Conservation (phyloP, 2,329 filamentous ascomycete genomes). For the Diaporthe sp. region DNA sequence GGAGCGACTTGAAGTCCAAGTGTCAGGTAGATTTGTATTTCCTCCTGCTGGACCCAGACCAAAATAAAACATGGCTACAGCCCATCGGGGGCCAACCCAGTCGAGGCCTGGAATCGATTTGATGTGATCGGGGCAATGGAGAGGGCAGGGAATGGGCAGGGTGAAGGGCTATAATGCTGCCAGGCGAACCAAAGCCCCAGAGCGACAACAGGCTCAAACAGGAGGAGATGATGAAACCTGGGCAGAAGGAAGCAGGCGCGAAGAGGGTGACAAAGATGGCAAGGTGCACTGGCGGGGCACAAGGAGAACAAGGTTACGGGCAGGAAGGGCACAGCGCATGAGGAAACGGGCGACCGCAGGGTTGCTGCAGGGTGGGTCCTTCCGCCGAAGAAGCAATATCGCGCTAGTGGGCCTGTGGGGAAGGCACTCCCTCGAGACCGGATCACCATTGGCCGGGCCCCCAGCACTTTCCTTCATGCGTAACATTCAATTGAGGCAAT, state of each 20-base stretch:
- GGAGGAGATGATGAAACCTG: conserved; percentile 40
- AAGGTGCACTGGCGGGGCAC: conserved; percentile 10
- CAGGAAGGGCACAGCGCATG: conserved; percentile 34
- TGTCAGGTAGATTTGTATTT: conserved; percentile 34
- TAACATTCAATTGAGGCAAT: conserved; percentile 25
- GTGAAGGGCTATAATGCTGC: conserved; percentile 20
- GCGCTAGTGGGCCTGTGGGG: conserved; percentile 37
- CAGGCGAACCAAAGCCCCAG: conserved; percentile 35
- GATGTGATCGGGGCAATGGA: conserved; percentile 3
- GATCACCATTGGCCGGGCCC: conserved; percentile 1
- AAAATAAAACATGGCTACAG: conserved; percentile 36
- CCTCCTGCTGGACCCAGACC: conserved; percentile 37
- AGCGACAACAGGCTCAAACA: conserved; percentile 25
- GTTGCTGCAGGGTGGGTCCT: conserved; percentile 31
- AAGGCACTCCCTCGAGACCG: conserved; percentile 15
- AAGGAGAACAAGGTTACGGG: conserved; percentile 17
- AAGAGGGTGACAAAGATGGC: conserved; percentile 30
- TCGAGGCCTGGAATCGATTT: conserved; percentile 25
- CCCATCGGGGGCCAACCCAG: conserved; percentile 37
- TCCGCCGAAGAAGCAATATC: conserved; percentile 31
- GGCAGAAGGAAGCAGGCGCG: conserved; percentile 18
- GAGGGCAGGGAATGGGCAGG: conserved; percentile 17
- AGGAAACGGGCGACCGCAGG: conserved; percentile 28
- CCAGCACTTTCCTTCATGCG: conserved; percentile 26
- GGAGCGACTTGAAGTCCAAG: background rate